Conservation (phyloP, 2,329 filamentous ascomycete species). For the Talaromyces islandicus region DNA sequence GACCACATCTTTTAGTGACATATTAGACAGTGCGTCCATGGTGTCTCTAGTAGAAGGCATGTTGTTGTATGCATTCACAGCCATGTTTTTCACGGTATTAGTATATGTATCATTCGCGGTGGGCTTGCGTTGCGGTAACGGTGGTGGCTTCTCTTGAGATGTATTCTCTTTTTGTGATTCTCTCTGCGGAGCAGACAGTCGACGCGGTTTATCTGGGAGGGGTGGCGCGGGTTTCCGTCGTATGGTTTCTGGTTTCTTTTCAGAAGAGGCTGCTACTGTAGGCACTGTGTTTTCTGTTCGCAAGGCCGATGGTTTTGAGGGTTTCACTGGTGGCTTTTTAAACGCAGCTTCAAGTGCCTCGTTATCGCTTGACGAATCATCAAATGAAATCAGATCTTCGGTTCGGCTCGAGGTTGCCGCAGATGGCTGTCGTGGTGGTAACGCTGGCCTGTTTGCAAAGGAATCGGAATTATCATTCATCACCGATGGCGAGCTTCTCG, state of each 20-base stretch:
- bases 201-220: conserved; percentile 30
- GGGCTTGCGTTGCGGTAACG: conserved; percentile 19
- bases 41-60: conserved; percentile 14
- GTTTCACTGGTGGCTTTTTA: conserved; percentile 34
- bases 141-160: conserved; percentile 17
- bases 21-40: conserved; percentile 8
- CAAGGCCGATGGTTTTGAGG: conserved; percentile 39
- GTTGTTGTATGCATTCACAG: conserved; percentile 14
- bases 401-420: conserved; percentile 13
- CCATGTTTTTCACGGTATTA: conserved; percentile 12
- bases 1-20: conserved; percentile 2
- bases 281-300: conserved; percentile 25
- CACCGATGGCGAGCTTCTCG: conserved; percentile 17
- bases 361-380: conserved; percentile 25
- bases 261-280: conserved; percentile 14
- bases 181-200: conserved; percentile 14
- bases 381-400: conserved; percentile 18
- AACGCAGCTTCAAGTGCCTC: conserved; percentile 12
- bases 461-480: conserved; percentile 22
- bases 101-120: conserved; percentile 12
- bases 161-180: conserved; percentile 10
- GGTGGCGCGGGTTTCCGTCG: conserved; percentile 32
- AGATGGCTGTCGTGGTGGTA: conserved; percentile 33
- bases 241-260: conserved; percentile 15
- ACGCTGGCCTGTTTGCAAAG: conserved; percentile 26